phyloP scores from a whole-genome alignment of 2,329 filamentous ascomycete genomes.

The Ceratocystis albifundus region DNA sequence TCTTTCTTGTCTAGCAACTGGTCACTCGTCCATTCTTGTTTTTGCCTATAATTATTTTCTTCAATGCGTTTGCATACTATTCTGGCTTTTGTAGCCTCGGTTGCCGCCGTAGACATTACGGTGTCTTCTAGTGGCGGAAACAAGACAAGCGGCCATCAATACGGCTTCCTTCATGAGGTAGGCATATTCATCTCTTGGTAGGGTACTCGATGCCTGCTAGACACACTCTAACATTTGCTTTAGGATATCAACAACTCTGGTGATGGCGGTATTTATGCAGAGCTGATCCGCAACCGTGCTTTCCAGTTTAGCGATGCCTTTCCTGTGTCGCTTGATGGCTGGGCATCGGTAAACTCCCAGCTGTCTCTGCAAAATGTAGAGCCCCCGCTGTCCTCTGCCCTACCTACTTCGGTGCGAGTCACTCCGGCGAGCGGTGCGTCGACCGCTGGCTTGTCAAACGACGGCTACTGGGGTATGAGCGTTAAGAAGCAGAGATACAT shows the following conservation, averaged over 20 bases:
- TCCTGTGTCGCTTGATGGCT: slow-evolving; percentile 37
- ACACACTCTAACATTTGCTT: background rate
- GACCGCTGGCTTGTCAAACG: slow-evolving; percentile 39
- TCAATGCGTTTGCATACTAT: slow-evolving; percentile 14
- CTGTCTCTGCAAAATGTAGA: slow-evolving; percentile 38
- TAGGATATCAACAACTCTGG: slow-evolving; percentile 57
- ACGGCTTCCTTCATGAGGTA: slow-evolving; percentile 38
- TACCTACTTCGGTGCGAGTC: slow-evolving; percentile 43
- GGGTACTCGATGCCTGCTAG: background rate
- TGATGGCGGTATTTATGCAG: slow-evolving; percentile 62
- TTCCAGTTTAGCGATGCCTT: slow-evolving; percentile 46
- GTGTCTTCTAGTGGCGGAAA: slow-evolving; percentile 34
- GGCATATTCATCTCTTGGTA: background rate
- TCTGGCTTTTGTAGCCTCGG: slow-evolving; percentile 15
- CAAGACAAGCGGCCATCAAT: slow-evolving; percentile 35
- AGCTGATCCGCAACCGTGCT: slow-evolving; percentile 57
- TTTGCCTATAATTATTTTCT: background rate
- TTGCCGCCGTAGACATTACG: slow-evolving; percentile 30
- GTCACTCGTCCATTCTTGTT: background rate
- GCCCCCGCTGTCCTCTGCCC: slow-evolving; percentile 40
- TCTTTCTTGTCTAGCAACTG: background rate
- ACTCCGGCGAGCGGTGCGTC: slow-evolving; percentile 28
- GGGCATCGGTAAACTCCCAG: slow-evolving; percentile 35
- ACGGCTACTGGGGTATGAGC: slow-evolving; percentile 48
- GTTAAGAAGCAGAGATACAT: slow-evolving; percentile 38